A percentile compares a stretch with the other conserved stretches of the same genome.
These are phyloP conservation scores for Glomus cerebriforme DNA, from an alignment of 192 early-diverging fungal species.

Conservation along the genomic window DNA sequence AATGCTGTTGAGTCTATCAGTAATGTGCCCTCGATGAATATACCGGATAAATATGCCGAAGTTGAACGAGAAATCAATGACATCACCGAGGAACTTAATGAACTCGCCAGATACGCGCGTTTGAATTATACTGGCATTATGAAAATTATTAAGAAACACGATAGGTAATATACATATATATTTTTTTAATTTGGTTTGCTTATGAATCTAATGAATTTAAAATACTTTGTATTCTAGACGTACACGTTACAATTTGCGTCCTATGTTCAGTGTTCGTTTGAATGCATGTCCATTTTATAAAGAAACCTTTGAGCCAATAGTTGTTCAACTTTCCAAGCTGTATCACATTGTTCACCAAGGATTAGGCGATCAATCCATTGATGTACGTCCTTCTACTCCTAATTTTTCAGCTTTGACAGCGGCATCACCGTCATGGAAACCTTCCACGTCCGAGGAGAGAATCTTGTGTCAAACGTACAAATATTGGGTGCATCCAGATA, in stretches of 20 bases:
- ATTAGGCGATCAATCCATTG: constrained; percentile 37
- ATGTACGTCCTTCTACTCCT: constrained; percentile 37
- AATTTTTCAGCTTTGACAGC: background rate
- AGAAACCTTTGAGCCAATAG: constrained; percentile 81
- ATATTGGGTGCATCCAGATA: constrained; percentile 96
- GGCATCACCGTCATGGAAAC: constrained; percentile 16
- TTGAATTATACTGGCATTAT: constrained; percentile 85
- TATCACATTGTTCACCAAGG: constrained; percentile 70
- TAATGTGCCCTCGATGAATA: constrained; percentile 53
- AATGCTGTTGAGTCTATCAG: constrained; percentile 52
- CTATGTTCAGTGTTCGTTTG: constrained; percentile 78
- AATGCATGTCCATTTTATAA: constrained; percentile 84
- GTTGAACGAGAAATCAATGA: constrained; percentile 67
- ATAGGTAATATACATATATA: constrained; percentile 50
- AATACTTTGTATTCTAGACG: constrained; percentile 34
- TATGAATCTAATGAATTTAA: background rate
- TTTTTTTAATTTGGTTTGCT: background rate
- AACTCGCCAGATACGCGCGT: constrained; percentile 73
- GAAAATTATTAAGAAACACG: constrained; percentile 99
- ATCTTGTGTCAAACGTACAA: constrained; percentile 88
- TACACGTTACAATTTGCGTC: constrained; percentile 67
- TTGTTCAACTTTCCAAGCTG: constrained; percentile 82
- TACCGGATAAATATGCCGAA: constrained; percentile 19
- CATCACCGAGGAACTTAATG: constrained; percentile 78
- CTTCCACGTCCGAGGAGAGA: constrained; percentile 41